Evolutionary conservation across 2,329 filamentous ascomycete species (phyloP).

Genomic region (Rhynchosporium graminicola): DNA sequence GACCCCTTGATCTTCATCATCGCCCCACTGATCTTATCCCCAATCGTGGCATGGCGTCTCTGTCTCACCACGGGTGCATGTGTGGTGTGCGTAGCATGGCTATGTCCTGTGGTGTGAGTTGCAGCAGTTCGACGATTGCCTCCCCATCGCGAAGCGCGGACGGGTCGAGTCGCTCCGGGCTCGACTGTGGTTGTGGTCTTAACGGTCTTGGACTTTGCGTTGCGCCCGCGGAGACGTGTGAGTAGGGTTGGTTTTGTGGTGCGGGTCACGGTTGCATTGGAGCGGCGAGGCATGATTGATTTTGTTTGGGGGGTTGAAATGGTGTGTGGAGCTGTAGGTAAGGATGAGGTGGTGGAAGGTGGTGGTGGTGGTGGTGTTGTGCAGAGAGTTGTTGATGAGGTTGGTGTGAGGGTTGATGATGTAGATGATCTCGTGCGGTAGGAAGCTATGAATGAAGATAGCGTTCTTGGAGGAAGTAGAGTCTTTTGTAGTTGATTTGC

Average conservation of each 20-base stretch:
- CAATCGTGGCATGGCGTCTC: constrained; percentile 65
- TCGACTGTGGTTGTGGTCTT: constrained; percentile 37
- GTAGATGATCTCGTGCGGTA: constrained; percentile 11
- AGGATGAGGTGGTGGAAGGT: constrained; percentile 18
- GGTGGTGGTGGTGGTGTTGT: constrained; percentile 12
- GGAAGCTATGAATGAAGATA: constrained; percentile 26
- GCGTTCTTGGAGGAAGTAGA: constrained; percentile 23
- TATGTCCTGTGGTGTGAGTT: background rate
- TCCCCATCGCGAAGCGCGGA: constrained; percentile 33
- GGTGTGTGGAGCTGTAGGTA: too few relatives aligned
- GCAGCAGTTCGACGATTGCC: constrained; percentile 41
- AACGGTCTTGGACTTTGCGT: constrained; percentile 38
- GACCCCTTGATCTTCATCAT: constrained; percentile 72
- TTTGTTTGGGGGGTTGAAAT: background rate
- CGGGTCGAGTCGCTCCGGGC: constrained; percentile 18
- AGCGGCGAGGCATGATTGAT: constrained; percentile 33
- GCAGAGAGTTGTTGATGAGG: constrained; percentile 17
- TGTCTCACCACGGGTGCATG: constrained; percentile 56
- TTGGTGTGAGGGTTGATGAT: constrained; percentile 17
- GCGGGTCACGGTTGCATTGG: constrained; percentile 41
- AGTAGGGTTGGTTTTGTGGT: constrained; percentile 53
- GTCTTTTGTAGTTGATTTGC: background rate
- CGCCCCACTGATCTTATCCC: constrained; percentile 77
- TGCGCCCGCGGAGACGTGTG: constrained; percentile 52
- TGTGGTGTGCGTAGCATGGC: constrained; percentile 2